phyloP scores from a whole-genome alignment of 805 yeast genomes.

The Vanderwaltozyma polyspora region DNA sequence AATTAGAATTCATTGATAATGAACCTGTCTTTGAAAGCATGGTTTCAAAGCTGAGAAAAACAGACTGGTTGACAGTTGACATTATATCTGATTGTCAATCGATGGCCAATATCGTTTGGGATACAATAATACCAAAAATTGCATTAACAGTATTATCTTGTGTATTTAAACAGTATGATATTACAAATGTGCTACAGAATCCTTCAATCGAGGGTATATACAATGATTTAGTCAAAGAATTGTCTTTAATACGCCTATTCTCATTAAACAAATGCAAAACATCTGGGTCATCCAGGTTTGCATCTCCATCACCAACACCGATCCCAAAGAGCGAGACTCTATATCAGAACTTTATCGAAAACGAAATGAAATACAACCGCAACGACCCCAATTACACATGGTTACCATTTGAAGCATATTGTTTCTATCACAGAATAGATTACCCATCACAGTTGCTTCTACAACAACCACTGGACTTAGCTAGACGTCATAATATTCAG shows the following conservation, averaged over 20 bases:
- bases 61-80: not conserved
- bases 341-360: too few species aligned
- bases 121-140: constrained; percentile 19
- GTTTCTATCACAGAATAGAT: constrained; percentile 23
- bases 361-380: too few species aligned
- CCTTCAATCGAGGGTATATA: not conserved
- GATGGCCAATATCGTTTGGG: constrained; percentile 22
- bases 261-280: too few species aligned
- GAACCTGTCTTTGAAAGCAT: not conserved
- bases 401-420: constrained; percentile 26
- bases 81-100: not conserved
- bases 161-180: constrained; percentile 21
- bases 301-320: too few species aligned
- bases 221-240: not conserved
- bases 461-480: constrained; percentile 18
- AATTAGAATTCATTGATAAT: not conserved
- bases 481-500: constrained; percentile 10
- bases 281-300: too few species aligned
- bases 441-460: constrained; percentile 23
- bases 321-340: too few species aligned
- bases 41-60: not conserved
- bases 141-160: constrained; percentile 21
- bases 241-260: too few species aligned
- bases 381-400: constrained; percentile 24
- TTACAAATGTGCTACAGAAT: constrained; percentile 4